Conservation (phyloP, 2,329 filamentous ascomycete species). For the Colletotrichum navitas region DNA sequence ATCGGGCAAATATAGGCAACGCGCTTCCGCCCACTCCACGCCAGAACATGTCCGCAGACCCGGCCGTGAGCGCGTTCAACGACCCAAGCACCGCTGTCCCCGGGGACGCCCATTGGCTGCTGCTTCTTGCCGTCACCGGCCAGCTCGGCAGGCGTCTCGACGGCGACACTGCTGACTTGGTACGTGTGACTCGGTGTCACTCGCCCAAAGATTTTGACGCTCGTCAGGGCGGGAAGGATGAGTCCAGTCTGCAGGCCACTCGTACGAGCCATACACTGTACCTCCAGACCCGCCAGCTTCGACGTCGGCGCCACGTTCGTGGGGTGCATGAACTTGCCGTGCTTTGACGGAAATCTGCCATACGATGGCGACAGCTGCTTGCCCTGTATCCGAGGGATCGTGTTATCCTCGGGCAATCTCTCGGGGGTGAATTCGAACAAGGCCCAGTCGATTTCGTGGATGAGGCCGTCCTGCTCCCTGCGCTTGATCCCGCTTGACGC, state of each 20-base stretch:
- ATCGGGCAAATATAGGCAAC: slow-evolving; percentile 96
- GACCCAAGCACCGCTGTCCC: slow-evolving; percentile 94
- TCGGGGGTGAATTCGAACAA: slow-evolving; percentile 83
- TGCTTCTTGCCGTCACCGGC: slow-evolving; percentile 44
- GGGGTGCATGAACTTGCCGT: slow-evolving; percentile 61
- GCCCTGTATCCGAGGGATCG: slow-evolving; percentile 64
- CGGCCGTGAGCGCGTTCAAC: slow-evolving; percentile 83
- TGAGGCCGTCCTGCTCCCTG: slow-evolving; percentile 75
- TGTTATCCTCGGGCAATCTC: slow-evolving; percentile 78
- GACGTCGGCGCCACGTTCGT: slow-evolving; percentile 69
- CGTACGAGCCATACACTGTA: slow-evolving; percentile 91
- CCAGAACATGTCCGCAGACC: slow-evolving; percentile 90
- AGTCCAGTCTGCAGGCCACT: slow-evolving; percentile 84
- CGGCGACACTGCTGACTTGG: slow-evolving; percentile 62
- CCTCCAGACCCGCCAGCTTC: slow-evolving; percentile 78
- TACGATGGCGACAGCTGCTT: slow-evolving; percentile 28
- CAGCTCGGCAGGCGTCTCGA: slow-evolving; percentile 27
- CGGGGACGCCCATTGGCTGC: slow-evolving; percentile 75
- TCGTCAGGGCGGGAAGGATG: slow-evolving; percentile 82
- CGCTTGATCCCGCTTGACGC: slow-evolving; percentile 91
- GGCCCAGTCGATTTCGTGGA: slow-evolving; percentile 97
- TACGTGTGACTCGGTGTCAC: slow-evolving; percentile 81
- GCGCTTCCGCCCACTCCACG: slow-evolving; percentile 83
- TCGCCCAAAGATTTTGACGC: slow-evolving; percentile 89
- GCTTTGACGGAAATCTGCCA: slow-evolving; percentile 36